Evolutionary conservation across 2,329 filamentous ascomycete genomes (phyloP).

Genomic region (Microthyrium microscopicum): DNA sequence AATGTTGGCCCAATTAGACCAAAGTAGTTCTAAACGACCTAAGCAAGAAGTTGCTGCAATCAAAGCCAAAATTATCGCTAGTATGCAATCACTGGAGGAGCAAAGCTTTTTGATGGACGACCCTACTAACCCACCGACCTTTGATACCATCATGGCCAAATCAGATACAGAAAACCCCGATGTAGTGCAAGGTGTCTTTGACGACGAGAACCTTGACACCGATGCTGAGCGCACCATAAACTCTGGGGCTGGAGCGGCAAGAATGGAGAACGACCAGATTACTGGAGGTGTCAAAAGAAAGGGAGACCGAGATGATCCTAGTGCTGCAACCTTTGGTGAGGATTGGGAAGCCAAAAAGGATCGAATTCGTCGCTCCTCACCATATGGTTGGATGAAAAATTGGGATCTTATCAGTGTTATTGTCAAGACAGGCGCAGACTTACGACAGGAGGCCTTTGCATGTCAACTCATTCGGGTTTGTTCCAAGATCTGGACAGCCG

Average conservation of each 20-base stretch:
- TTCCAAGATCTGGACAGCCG: constrained; percentile 65
- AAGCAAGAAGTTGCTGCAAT: constrained; percentile 70
- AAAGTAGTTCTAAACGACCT: constrained; percentile 63
- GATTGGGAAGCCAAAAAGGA: constrained; percentile 75
- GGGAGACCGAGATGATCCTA: constrained; percentile 71
- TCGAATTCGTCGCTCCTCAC: constrained; percentile 65
- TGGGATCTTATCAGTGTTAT: constrained; percentile 81
- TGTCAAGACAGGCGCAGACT: constrained; percentile 69
- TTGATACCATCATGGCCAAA: constrained; percentile 69
- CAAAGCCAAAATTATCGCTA: constrained; percentile 72
- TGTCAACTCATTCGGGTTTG: constrained; percentile 73
- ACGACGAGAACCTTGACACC: constrained; percentile 36
- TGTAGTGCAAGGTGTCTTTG: not conserved
- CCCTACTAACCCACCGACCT: constrained; percentile 48
- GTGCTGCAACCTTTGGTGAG: constrained; percentile 72
- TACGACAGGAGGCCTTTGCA: constrained; percentile 73
- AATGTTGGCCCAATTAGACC: constrained; percentile 71
- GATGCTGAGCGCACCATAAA: constrained; percentile 37
- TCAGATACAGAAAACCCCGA: constrained; percentile 35
- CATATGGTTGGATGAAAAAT: constrained; percentile 79
- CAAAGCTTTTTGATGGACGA: constrained; percentile 68
- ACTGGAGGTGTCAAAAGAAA: constrained; percentile 68
- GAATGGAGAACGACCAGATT: constrained; percentile 83
- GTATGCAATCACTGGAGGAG: constrained; percentile 77
- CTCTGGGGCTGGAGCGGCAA: constrained; percentile 56